Evolutionary conservation across 805 yeast species (phyloP).

Genomic region (Pichia deserticola): DNA sequence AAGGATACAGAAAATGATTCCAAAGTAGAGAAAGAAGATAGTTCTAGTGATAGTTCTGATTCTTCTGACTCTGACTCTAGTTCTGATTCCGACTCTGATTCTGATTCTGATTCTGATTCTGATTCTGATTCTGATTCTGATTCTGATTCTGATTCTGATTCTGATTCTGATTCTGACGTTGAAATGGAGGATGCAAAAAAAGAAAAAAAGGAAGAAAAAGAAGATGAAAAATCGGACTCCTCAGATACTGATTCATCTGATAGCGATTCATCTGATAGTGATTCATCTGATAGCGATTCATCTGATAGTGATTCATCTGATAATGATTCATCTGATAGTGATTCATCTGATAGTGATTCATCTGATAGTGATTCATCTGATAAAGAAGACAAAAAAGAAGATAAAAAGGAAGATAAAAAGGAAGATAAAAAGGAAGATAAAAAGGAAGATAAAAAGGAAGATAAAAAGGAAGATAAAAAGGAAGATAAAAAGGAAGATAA

Average conservation of each 20-base stretch:
- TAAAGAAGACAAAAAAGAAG: too few species aligned
- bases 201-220: constrained; percentile 2
- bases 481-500: not conserved
- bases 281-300: constrained; percentile 4
- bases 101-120: constrained; percentile 10
- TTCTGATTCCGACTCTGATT: constrained; percentile 6
- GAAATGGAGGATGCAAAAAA: not conserved
- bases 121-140: constrained; percentile 17
- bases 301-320: constrained; percentile 16
- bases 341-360: constrained; percentile 16
- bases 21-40: not conserved
- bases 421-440: too few species aligned
- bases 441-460: too few species aligned
- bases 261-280: constrained; percentile 4
- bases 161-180: constrained; percentile 10
- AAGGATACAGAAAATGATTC: not conserved
- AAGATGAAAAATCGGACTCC: constrained; percentile 12
- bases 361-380: too few species aligned
- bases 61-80: constrained; percentile 6
- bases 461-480: not conserved
- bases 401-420: too few species aligned
- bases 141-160: constrained; percentile 18
- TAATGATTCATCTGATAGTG: not conserved
- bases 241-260: not conserved
- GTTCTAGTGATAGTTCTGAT: constrained; percentile 14